These are phyloP conservation scores for Dipodascus albidus DNA, from an alignment of 805 yeast genomes.

Conservation along the genomic window DNA sequence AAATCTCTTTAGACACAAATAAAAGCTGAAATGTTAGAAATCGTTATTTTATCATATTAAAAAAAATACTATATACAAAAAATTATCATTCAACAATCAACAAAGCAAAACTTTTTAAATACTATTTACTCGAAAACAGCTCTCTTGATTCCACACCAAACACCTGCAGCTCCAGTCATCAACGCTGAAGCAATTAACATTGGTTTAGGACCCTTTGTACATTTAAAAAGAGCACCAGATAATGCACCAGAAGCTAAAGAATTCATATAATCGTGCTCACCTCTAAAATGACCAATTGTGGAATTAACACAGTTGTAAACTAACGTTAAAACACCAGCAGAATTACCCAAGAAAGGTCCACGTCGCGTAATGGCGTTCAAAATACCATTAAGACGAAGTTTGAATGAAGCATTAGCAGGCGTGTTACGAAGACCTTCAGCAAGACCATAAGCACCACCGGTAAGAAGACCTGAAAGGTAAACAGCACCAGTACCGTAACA, in stretches of 20 bases:
- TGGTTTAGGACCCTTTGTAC: slow-evolving; percentile 75
- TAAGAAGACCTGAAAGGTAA: slow-evolving; percentile 67
- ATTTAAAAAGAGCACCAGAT: slow-evolving; percentile 84
- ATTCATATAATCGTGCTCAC: slow-evolving; percentile 77
- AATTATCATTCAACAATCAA: neutral
- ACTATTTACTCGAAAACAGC: slow-evolving; percentile 8
- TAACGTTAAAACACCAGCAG: slow-evolving; percentile 87
- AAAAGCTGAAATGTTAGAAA: too few species aligned
- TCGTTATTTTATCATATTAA: neutral
- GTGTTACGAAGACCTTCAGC: slow-evolving; percentile 74
- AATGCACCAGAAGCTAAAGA: slow-evolving; percentile 83
- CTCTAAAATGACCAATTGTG: slow-evolving; percentile 67
- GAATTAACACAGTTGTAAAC: slow-evolving; percentile 80
- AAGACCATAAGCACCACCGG: slow-evolving; percentile 84
- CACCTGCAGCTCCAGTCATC: slow-evolving; percentile 83
- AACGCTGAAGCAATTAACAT: slow-evolving; percentile 78
- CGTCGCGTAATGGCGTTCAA: slow-evolving; percentile 87
- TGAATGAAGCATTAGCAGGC: slow-evolving; percentile 65
- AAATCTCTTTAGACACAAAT: too few species aligned
- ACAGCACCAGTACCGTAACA: slow-evolving; percentile 97
- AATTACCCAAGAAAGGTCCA: slow-evolving; percentile 93
- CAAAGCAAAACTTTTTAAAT: neutral
- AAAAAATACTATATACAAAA: neutral
- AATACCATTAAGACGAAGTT: slow-evolving; percentile 77
- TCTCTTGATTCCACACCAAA: slow-evolving; percentile 77